phyloP scores from a whole-genome alignment of 2,329 filamentous ascomycete species.

The Fusarium chuoi region DNA sequence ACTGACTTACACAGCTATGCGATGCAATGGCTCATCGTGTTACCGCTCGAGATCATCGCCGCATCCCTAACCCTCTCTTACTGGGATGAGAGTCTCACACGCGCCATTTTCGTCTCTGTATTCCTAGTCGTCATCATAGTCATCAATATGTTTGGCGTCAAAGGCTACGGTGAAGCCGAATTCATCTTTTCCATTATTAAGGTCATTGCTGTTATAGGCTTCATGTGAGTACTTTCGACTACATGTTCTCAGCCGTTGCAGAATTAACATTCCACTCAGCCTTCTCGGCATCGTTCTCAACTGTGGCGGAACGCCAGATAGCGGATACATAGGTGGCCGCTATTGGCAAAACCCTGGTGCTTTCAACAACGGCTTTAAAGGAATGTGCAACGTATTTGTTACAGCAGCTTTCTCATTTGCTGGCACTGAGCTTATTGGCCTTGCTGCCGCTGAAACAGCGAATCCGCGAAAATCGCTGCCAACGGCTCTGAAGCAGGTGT shows the following conservation, averaged over 20 bases:
- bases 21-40: constrained; percentile 84
- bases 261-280: constrained; percentile 53
- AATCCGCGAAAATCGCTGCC: constrained; percentile 85
- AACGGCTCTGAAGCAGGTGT: constrained; percentile 90
- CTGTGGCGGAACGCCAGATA: constrained; percentile 78
- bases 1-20: constrained; percentile 69
- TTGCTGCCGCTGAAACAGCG: constrained; percentile 81
- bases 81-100: constrained; percentile 74
- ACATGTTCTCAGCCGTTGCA: constrained; percentile 43
- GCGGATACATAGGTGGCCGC: constrained; percentile 81
- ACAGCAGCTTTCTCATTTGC: constrained; percentile 81
- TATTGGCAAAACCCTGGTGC: constrained; percentile 86
- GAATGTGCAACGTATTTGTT: constrained; percentile 81
- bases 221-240: constrained; percentile 70
- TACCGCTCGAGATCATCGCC: constrained; percentile 88
- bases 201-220: constrained; percentile 84
- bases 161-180: constrained; percentile 89
- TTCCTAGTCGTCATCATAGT: constrained; percentile 80
- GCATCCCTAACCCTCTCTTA: constrained; percentile 86
- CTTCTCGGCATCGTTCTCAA: constrained; percentile 88
- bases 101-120: constrained; percentile 82
- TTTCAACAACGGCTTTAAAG: constrained; percentile 85
- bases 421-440: constrained; percentile 79
- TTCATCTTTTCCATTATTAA: constrained; percentile 90
- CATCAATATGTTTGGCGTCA: constrained; percentile 91